Base-by-base conservation (phyloP, 2,329 filamentous ascomycete genomes). In the Paraphaeosphaeria sporulosa region DNA sequence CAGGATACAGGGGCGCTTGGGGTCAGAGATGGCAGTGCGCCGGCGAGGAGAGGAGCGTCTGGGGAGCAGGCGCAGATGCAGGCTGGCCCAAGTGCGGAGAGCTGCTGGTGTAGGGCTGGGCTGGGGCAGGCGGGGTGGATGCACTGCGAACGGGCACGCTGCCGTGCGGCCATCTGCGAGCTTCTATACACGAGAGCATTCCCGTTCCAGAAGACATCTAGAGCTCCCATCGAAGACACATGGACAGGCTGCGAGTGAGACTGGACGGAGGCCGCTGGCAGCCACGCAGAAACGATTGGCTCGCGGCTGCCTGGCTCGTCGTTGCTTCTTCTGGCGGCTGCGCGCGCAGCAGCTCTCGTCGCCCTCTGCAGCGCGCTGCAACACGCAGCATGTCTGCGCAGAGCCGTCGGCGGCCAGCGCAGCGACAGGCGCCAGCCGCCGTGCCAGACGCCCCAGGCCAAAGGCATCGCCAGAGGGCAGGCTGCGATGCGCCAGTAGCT, bases 121-220 rank as follows among this genome's bases (percentile, higher is more conserved):
- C 25, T 27, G 25, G 25, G 25, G 49, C 21, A 30, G 58, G 53
- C 30, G 50, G 49, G 21, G 36, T 38, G 49, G 30, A 40, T 52
- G 49, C 34, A 23, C 4, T 15, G 36, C 36, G 2, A 38, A 17
- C 15, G 36, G 36, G 36, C 36, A 38, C 19, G 30, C 30, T 9
- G n/a, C n/a, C n/a, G n/a, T n/a, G n/a, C n/a, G n/a, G n/a, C n/a
- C n/a, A n/a, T n/a, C n/a, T n/a, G 47, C 27, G 46, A 13, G 63
- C 64, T 70, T 63, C 61, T 63, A 61, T 55, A 63, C 25, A 27
- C 3, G 25, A 61, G 68, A 57, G 58, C 49, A 54, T 72, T 73
- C 71, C 67, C 6, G 25, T 27, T 27, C 25, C 25, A 73, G 71
- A 73, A 73, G 62, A 52, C 55, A 23, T 54, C 53, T 49, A 60